Conservation (phyloP, 768 basidiomycete species). For the Tylopilus sp. region DNA sequence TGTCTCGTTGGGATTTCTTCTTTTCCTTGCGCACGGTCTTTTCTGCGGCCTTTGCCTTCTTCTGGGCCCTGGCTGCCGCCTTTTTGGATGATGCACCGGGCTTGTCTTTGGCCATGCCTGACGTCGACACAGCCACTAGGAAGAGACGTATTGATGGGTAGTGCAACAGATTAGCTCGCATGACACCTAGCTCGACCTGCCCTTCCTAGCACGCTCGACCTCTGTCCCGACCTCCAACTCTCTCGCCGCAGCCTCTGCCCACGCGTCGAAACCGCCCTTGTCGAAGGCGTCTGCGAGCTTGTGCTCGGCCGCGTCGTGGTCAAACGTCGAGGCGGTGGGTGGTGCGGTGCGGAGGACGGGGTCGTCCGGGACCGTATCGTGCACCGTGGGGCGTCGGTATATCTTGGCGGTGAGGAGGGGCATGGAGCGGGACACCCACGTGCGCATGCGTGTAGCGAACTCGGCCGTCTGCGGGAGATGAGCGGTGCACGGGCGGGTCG, state of each 20-base stretch:
- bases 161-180: no score
- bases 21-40: conserved; percentile 69
- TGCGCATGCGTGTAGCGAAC: conserved; percentile 58
- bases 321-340: neutral
- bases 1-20: conserved; percentile 49
- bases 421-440: conserved; percentile 42
- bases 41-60: conserved; percentile 63
- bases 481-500: neutral
- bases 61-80: conserved; percentile 51
- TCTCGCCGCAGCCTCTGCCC: conserved; percentile 48
- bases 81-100: conserved; percentile 34
- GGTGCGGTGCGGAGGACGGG: neutral
- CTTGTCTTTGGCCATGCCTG: conserved; percentile 19
- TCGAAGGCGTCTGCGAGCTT: conserved; percentile 56
- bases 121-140: conserved; percentile 3
- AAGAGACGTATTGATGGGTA: no score
- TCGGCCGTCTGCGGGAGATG: conserved; percentile 44
- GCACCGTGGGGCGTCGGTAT: conserved; percentile 39
- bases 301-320: conserved; percentile 44
- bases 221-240: conserved; percentile 60
- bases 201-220: conserved; percentile 40
- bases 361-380: neutral
- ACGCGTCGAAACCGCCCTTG: conserved; percentile 52
- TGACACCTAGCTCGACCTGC: neutral
- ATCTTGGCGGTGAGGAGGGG: conserved; percentile 51